phyloP scores from a whole-genome alignment of 2,329 filamentous ascomycete genomes.

The Stachybotrys elegans region DNA sequence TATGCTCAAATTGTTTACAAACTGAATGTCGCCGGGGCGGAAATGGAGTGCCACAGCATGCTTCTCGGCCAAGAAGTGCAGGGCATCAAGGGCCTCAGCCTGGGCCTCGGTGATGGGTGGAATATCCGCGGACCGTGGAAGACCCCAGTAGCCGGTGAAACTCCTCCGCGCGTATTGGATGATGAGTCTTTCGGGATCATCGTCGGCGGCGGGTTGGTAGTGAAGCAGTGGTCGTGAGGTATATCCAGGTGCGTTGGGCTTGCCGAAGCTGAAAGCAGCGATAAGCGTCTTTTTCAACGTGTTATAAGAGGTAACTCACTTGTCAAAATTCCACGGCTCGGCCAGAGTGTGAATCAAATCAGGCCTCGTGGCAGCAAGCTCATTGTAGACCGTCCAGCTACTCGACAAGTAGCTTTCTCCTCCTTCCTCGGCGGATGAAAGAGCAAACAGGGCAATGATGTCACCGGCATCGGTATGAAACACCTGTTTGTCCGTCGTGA shows the following conservation, averaged over 20 bases:
- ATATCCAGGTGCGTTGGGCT: conserved; percentile 32
- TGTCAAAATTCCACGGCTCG: conserved; percentile 38
- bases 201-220: conserved; percentile 40
- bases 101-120: conserved; percentile 49
- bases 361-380: conserved; percentile 49
- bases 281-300: background rate
- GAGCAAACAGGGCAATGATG: conserved; percentile 50
- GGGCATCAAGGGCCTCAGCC: conserved; percentile 43
- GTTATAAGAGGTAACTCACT: conserved; percentile 21
- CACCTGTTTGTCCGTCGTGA: conserved; percentile 54
- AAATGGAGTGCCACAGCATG: conserved; percentile 38
- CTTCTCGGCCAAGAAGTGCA: conserved; percentile 42
- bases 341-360: conserved; percentile 53
- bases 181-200: conserved; percentile 42
- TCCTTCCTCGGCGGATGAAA: conserved; percentile 45
- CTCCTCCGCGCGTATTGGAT: conserved; percentile 53
- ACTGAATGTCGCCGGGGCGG: conserved; percentile 46
- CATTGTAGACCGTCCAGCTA: conserved; percentile 56
- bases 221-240: conserved; percentile 46
- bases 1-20: conserved; percentile 48
- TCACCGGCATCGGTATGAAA: conserved; percentile 59
- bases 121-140: conserved; percentile 47
- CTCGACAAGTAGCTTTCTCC: conserved; percentile 53
- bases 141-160: conserved; percentile 49
- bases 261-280: conserved; percentile 37